These are phyloP conservation scores for Petunia axillaris DNA, from an alignment of 257 asterid genomes.

Conservation along the genomic window DNA sequence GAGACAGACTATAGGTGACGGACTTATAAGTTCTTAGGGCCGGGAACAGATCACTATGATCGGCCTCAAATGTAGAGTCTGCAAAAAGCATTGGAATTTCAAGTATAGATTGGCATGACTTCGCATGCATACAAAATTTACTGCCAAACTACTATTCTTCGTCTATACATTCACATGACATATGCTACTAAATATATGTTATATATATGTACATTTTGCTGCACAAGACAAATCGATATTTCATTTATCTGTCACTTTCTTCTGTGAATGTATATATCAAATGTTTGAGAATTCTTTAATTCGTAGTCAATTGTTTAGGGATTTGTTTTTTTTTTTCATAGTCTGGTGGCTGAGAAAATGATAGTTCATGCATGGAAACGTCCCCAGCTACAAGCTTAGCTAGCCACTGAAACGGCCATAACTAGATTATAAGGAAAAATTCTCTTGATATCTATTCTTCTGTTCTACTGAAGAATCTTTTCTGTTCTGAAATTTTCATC, in stretches of 20 bases:
- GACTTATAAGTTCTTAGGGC: background rate
- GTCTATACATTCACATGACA: constrained; percentile 46
- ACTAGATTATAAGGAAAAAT: constrained; percentile 22
- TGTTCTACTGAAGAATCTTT: constrained; percentile 12
- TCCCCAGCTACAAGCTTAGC: constrained; percentile 10
- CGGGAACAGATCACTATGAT: background rate
- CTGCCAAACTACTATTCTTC: constrained; percentile 38
- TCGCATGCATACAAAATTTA: constrained; percentile 40
- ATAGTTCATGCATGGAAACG: constrained; percentile 18
- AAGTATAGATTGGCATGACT: constrained; percentile 47
- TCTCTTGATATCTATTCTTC: constrained; percentile 14
- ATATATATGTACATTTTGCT: background rate
- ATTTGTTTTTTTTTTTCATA: background rate
- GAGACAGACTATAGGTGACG: constrained; percentile 9
- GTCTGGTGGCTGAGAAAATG: constrained; percentile 22
- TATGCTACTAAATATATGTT: too few relatives aligned
- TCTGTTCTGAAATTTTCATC: constrained; percentile 15
- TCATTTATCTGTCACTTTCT: constrained; percentile 26
- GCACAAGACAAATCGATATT: constrained; percentile 50
- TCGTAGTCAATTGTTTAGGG: background rate
- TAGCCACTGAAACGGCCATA: constrained; percentile 12
- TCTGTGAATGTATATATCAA: background rate
- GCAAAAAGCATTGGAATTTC: background rate
- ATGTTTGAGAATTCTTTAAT: background rate
- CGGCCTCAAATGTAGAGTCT: constrained; percentile 1